phyloP scores from a whole-genome alignment of 495 filamentous ascomycete species.

The Aspergillus ellipticus region DNA sequence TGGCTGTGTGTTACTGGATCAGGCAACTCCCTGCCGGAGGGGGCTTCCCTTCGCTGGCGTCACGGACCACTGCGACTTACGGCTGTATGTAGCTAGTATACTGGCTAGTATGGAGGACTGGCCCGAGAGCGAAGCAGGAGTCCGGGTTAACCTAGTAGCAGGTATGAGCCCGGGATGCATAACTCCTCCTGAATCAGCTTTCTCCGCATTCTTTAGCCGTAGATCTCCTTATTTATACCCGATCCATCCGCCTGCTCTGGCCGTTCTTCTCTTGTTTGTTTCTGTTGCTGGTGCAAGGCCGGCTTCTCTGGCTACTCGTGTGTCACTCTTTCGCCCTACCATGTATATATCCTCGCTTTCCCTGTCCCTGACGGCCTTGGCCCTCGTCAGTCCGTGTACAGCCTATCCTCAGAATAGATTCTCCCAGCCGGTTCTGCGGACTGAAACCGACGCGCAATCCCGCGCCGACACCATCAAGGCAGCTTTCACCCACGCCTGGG shows the following conservation, averaged over 20 bases:
- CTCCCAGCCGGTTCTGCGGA: background rate
- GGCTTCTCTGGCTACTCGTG: background rate
- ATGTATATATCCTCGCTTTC: constrained; percentile 33
- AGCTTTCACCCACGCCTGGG: constrained; percentile 74
- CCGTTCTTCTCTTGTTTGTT: background rate
- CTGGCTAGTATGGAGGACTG: too few relatives aligned
- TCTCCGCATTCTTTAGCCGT: background rate
- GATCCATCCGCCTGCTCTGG: background rate
- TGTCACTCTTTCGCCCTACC: constrained; percentile 6
- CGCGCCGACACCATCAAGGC: constrained; percentile 67
- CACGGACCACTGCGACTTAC: background rate
- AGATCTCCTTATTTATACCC: constrained; percentile 3
- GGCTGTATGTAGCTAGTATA: too few relatives aligned
- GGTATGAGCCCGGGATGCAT: background rate
- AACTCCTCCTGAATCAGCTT: background rate
- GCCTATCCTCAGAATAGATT: background rate
- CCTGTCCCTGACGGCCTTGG: constrained; percentile 23
- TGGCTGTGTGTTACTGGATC: background rate
- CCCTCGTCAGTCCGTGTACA: constrained; percentile 22
- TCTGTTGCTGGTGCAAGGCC: background rate
- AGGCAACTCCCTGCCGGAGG: background rate
- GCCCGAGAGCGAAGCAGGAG: too few relatives aligned
- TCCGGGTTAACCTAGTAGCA: too few relatives aligned
- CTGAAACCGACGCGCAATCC: constrained; percentile 11
- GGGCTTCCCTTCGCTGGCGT: background rate